Evolutionary conservation across 441 rosid genomes (phyloP).

Genomic region (Dalechampia spathulata): DNA sequence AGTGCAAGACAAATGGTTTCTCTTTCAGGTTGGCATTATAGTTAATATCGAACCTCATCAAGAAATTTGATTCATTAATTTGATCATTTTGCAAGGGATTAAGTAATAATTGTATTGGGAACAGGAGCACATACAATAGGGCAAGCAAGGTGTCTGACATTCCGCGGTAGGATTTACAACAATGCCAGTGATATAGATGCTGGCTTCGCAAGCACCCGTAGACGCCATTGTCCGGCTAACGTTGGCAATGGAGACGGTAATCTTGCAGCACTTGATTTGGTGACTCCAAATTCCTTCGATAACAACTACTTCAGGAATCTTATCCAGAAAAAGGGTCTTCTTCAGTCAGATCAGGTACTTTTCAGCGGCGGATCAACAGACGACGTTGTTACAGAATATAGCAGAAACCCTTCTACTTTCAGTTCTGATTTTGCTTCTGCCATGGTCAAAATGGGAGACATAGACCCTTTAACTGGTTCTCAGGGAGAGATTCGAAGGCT

Average conservation of each 20-base stretch:
- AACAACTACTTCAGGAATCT: slow-evolving; percentile 51
- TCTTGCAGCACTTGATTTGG: slow-evolving; percentile 42
- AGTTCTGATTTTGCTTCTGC: slow-evolving; percentile 43
- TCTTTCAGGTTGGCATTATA: slow-evolving; percentile 19
- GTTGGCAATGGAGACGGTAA: slow-evolving; percentile 18
- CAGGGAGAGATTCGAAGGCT: slow-evolving; percentile 34
- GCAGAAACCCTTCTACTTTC: slow-evolving; percentile 30
- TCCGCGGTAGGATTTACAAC: slow-evolving; percentile 38
- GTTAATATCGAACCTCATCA: no score
- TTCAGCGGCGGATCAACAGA: slow-evolving; percentile 49
- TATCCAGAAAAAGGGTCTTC: slow-evolving; percentile 47
- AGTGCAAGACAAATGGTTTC: slow-evolving; percentile 50
- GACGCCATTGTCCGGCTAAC: slow-evolving; percentile 24
- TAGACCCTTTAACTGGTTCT: slow-evolving; percentile 33
- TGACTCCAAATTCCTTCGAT: slow-evolving; percentile 55
- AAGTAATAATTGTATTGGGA: neutral
- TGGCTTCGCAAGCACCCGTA: slow-evolving; percentile 37
- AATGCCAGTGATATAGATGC: slow-evolving; percentile 37
- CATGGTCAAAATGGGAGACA: slow-evolving; percentile 61
- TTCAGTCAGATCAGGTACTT: slow-evolving; percentile 40
- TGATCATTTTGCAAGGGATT: no score
- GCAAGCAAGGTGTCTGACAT: slow-evolving; percentile 44
- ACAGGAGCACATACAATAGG: slow-evolving; percentile 55
- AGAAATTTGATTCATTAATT: no score
- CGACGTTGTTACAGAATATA: slow-evolving; percentile 35